Evolutionary conservation across 108 stramenopile species (phyloP).

Genomic region (Epithemia pelagica): DNA sequence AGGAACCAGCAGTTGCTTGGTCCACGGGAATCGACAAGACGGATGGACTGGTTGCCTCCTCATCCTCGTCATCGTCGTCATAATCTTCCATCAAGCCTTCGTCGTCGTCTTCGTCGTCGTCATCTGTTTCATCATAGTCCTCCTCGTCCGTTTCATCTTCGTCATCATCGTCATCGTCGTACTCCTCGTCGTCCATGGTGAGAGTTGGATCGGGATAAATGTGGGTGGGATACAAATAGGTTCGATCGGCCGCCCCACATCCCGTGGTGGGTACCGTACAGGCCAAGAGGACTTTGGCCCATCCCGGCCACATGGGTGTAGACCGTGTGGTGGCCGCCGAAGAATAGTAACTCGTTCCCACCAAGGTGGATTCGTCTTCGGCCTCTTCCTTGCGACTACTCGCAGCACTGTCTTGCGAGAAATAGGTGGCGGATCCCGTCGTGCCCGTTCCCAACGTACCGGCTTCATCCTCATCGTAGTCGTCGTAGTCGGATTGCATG

Average conservation of each 20-base stretch:
- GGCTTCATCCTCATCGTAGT: neutral
- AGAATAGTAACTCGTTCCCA: neutral
- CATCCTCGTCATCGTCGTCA: neutral
- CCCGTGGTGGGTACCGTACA: neutral
- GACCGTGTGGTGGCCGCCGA: neutral
- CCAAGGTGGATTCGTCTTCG: neutral
- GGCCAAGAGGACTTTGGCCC: neutral
- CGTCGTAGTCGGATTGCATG: neutral
- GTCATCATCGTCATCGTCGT: conserved; percentile 1
- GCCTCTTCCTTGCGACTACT: neutral
- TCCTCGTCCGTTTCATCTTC: neutral
- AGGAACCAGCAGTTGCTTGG: no score
- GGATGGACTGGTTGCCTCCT: neutral
- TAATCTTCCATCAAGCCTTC: neutral
- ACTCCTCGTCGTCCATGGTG: neutral
- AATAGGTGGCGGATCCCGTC: neutral
- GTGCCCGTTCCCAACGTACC: neutral
- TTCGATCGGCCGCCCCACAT: neutral
- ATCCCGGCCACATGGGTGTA: no score
- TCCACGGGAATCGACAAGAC: no score
- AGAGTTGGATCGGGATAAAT: neutral
- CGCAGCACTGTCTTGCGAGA: neutral
- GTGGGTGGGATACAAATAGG: neutral
- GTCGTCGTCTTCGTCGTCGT: conserved; percentile 4
- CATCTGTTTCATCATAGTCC: neutral